A percentile compares a stretch with the other conserved stretches of the same genome.
phyloP scores from a whole-genome alignment of 2,329 filamentous ascomycete genomes.

The Zasmidium angulare region DNA sequence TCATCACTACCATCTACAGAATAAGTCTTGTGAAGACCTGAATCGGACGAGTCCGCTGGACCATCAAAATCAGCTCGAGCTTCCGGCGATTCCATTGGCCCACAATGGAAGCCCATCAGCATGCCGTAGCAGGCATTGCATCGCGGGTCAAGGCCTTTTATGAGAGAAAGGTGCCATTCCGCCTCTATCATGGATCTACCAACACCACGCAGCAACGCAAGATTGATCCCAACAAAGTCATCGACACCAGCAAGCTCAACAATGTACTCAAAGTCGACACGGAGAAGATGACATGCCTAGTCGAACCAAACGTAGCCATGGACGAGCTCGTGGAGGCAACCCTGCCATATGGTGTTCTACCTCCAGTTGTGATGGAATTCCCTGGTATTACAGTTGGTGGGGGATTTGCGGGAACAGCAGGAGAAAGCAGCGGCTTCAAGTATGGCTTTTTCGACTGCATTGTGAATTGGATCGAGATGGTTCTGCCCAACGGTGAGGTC shows the following conservation, averaged over 20 bases:
- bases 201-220: conserved; percentile 46
- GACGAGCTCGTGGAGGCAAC: conserved; percentile 61
- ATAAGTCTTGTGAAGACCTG: neutral
- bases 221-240: conserved; percentile 40
- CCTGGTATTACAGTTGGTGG: conserved; percentile 67
- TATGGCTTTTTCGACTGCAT: conserved; percentile 67
- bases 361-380: conserved; percentile 69
- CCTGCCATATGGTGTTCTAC: conserved; percentile 56
- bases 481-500: conserved; percentile 59
- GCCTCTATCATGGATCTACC: conserved; percentile 59
- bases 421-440: conserved; percentile 66
- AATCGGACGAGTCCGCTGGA: neutral
- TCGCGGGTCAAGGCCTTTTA: conserved; percentile 40
- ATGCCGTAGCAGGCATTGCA: conserved; percentile 14
- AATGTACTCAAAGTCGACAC: conserved; percentile 48
- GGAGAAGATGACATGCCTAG: conserved; percentile 47
- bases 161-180: conserved; percentile 48
- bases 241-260: conserved; percentile 52
- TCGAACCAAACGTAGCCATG: conserved; percentile 71
- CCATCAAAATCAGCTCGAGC: neutral
- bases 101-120: conserved; percentile 16
- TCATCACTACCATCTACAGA: neutral
- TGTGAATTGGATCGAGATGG: conserved; percentile 62
- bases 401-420: conserved; percentile 65
- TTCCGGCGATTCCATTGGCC: neutral